These are phyloP conservation scores for Epichloe sp. DNA, from an alignment of 2,329 filamentous ascomycete species.

Conservation along the genomic window DNA sequence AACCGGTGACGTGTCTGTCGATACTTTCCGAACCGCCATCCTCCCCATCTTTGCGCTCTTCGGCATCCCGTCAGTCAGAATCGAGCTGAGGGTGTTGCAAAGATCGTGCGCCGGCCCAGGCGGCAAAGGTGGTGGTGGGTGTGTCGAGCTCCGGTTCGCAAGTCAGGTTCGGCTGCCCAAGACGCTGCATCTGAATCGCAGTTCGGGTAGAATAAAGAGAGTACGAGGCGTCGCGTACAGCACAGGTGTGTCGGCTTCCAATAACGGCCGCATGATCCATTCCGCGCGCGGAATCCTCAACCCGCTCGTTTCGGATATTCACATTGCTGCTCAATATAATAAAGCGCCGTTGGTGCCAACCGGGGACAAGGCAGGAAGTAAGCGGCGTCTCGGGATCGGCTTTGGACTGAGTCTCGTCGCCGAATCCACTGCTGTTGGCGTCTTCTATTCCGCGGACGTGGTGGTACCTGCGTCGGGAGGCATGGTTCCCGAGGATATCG, in stretches of 20 bases:
- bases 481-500: constrained; percentile 78
- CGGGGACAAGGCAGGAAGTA: constrained; percentile 41
- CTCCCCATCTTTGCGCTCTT: constrained; percentile 83
- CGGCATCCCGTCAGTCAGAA: constrained; percentile 64
- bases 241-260: constrained; percentile 79
- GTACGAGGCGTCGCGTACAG: constrained; percentile 90
- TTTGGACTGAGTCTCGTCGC: constrained; percentile 87
- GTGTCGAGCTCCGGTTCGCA: constrained; percentile 88
- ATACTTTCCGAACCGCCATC: constrained; percentile 86
- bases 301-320: constrained; percentile 72
- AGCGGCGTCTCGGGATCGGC: constrained; percentile 66
- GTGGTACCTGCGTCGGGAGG: constrained; percentile 64
- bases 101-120: constrained; percentile 65
- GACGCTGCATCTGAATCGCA: constrained; percentile 76
- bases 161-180: constrained; percentile 89
- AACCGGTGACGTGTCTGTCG: constrained; percentile 75
- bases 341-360: constrained; percentile 42
- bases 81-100: constrained; percentile 73
- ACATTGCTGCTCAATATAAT: constrained; percentile 73
- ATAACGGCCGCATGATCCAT: constrained; percentile 93
- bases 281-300: constrained; percentile 79
- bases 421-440: constrained; percentile 70
- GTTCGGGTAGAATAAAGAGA: constrained; percentile 71
- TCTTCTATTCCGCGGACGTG: constrained; percentile 79
- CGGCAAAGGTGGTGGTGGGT: constrained; percentile 71